Conservation (phyloP, 805 yeast species). For the Wickerhamomyces xylosicus region DNA sequence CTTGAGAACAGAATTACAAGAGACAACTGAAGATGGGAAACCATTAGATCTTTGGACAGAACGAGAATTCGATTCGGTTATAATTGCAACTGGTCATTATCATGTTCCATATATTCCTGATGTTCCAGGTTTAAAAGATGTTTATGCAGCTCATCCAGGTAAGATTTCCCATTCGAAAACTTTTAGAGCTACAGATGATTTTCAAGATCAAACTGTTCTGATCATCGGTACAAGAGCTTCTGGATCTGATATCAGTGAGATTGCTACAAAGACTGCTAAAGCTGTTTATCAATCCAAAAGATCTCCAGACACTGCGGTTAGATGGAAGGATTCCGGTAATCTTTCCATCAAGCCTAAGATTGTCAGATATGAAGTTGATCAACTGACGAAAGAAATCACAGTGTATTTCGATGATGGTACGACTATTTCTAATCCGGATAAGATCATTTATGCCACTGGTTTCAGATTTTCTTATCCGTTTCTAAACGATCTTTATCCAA, state of each 20-base stretch:
- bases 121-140: constrained; percentile 33
- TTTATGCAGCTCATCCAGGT: constrained; percentile 7
- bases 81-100: constrained; percentile 48
- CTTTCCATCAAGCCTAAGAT: constrained; percentile 29
- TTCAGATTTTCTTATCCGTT: constrained; percentile 52
- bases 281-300: constrained; percentile 24
- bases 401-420: constrained; percentile 37
- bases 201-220: constrained; percentile 27
- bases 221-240: constrained; percentile 62
- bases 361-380: constrained; percentile 21
- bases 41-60: constrained; percentile 27
- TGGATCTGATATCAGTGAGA: constrained; percentile 44
- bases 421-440: constrained; percentile 33
- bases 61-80: constrained; percentile 28
- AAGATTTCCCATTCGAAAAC: constrained; percentile 22
- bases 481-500: constrained; percentile 21
- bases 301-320: constrained; percentile 27
- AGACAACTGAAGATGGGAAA: constrained; percentile 10
- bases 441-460: constrained; percentile 62
- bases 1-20: constrained; percentile 19
- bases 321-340: constrained; percentile 14
- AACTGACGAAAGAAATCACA: constrained; percentile 12
- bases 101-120: constrained; percentile 44
- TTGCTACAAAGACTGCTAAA: constrained; percentile 6
- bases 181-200: constrained; percentile 15